These are phyloP conservation scores for Mycena albidolilacea DNA, from an alignment of 768 basidiomycete species.

Conservation along the genomic window DNA sequence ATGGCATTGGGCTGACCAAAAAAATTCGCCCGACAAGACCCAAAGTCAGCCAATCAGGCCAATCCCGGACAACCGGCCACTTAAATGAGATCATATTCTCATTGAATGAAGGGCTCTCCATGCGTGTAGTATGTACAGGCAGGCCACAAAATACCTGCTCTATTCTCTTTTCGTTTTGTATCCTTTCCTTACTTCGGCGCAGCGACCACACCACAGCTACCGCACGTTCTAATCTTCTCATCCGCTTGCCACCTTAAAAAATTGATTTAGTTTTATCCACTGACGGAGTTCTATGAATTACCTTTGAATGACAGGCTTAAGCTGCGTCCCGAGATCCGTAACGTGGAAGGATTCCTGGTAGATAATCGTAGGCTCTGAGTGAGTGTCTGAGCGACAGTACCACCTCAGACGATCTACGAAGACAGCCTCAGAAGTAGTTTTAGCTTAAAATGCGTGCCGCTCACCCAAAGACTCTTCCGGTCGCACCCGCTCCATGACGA, in stretches of 20 bases:
- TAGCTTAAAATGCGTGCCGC: conserved; percentile 37
- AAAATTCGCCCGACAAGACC: too few relatives aligned
- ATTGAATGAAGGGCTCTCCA: too few relatives aligned
- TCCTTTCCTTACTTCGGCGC: conserved; percentile 61
- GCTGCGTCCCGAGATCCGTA: conserved; percentile 91
- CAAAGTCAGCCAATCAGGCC: too few relatives aligned
- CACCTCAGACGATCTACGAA: conserved; percentile 87
- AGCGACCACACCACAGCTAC: conserved; percentile 76
- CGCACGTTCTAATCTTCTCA: conserved; percentile 77
- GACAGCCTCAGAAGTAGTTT: too few relatives aligned
- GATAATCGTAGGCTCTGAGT: conserved; percentile 80
- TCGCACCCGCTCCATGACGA: conserved; percentile 91
- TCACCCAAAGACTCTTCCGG: conserved; percentile 82
- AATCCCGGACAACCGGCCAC: too few relatives aligned
- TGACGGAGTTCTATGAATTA: conserved; percentile 54
- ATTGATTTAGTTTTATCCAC: neutral
- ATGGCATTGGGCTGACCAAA: too few relatives aligned
- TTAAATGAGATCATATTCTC: too few relatives aligned
- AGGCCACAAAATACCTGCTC: neutral
- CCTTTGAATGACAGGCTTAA: conserved; percentile 90
- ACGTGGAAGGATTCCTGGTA: conserved; percentile 90
- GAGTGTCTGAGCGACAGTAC: conserved; percentile 83
- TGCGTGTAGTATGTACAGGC: too few relatives aligned
- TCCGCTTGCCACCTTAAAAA: conserved; percentile 44
- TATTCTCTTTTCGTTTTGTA: neutral